Percentiles rank a stretch among this genome's conserved stretches.
phyloP scores from a whole-genome alignment of 2,329 filamentous ascomycete species.

The Ophiosphaerella korrae region DNA sequence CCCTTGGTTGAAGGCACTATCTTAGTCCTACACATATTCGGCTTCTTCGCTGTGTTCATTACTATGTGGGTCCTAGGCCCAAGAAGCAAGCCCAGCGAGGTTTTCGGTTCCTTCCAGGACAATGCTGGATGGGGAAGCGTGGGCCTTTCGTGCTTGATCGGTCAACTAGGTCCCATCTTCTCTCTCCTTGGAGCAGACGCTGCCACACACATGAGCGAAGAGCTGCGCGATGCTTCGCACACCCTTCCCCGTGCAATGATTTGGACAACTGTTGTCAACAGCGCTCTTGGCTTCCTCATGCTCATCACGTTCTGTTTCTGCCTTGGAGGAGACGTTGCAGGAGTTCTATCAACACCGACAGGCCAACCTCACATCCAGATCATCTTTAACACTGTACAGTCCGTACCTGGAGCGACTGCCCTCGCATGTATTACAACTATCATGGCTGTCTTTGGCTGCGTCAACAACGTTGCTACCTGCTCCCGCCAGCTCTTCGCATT shows the following conservation, averaged over 20 bases:
- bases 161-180: constrained; percentile 29
- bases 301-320: constrained; percentile 38
- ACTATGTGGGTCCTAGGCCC: constrained; percentile 37
- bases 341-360: constrained; percentile 14
- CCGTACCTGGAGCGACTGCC: constrained; percentile 20
- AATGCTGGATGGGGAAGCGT: constrained; percentile 34
- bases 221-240: constrained; percentile 40
- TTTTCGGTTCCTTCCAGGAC: constrained; percentile 33
- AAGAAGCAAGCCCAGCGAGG: constrained; percentile 23
- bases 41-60: constrained; percentile 56
- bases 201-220: constrained; percentile 40
- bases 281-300: constrained; percentile 47
- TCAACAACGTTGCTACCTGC: constrained; percentile 32
- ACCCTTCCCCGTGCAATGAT: constrained; percentile 50
- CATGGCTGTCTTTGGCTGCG: constrained; percentile 32
- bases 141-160: constrained; percentile 28
- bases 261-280: constrained; percentile 46
- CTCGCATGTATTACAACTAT: constrained; percentile 31
- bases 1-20: constrained; percentile 55
- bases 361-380: constrained; percentile 34
- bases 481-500: constrained; percentile 44
- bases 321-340: constrained; percentile 23
- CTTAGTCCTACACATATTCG: constrained; percentile 55
- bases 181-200: constrained; percentile 35
- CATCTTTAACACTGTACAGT: constrained; percentile 31